Percentiles rank a stretch among this genome's conserved stretches.
These are phyloP conservation scores for Pythium utonaiense DNA, from an alignment of 352 stramenopile species.

Conservation along the genomic window DNA sequence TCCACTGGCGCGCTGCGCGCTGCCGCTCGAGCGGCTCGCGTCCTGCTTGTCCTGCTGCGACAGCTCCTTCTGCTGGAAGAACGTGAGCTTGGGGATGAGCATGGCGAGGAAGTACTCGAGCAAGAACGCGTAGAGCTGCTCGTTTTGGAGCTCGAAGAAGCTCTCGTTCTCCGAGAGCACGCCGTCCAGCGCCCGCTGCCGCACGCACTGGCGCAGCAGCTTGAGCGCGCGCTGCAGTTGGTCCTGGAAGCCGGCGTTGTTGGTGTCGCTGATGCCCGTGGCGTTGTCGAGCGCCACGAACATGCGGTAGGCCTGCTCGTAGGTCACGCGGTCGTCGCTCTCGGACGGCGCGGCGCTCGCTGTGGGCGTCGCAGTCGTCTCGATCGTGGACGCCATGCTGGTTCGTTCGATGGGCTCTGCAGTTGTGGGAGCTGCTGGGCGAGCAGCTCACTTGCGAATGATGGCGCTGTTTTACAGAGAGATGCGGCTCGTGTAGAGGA, in stretches of 20 bases:
- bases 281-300: conserved; percentile 45
- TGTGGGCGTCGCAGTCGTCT: background rate
- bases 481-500: conserved; percentile 24
- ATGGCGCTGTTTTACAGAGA: background rate
- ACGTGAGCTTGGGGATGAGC: conserved; percentile 69
- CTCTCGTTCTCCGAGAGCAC: conserved; percentile 68
- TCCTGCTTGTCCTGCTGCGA: background rate
- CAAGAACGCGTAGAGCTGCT: conserved; percentile 79
- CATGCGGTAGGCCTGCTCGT: conserved; percentile 34
- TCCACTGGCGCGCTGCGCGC: conserved; percentile 8
- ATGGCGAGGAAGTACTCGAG: conserved; percentile 81
- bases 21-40: background rate
- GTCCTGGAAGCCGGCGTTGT: conserved; percentile 44
- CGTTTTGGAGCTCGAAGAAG: conserved; percentile 78
- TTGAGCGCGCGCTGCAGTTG: conserved; percentile 30
- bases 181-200: conserved; percentile 60
- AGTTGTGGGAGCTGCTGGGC: no score
- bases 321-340: conserved; percentile 34
- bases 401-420: background rate
- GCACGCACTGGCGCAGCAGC: conserved; percentile 37
- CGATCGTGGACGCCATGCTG: conserved; percentile 7
- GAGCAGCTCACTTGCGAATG: no score
- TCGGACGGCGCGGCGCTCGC: background rate
- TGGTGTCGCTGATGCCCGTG: conserved; percentile 34
- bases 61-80: conserved; percentile 40